These are phyloP conservation scores for Nannizziopsis arthrosporioides DNA, from an alignment of 2,329 filamentous ascomycete species.

Conservation along the genomic window DNA sequence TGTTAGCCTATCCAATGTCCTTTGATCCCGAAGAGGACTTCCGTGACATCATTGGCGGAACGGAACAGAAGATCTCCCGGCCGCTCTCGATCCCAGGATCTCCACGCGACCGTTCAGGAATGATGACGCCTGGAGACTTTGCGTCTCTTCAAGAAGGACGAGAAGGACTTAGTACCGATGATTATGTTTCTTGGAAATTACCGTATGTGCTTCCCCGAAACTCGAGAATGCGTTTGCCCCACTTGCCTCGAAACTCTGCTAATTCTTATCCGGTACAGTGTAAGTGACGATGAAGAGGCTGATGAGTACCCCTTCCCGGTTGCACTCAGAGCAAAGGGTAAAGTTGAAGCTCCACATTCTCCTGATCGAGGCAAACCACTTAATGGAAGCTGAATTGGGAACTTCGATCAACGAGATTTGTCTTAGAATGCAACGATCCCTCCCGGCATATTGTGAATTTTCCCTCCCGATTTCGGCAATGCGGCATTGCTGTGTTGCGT, in stretches of 20 bases:
- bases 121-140: constrained; percentile 99
- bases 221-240: background rate
- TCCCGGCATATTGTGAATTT: too few relatives aligned
- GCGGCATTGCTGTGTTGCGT: too few relatives aligned
- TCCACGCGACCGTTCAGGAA: constrained; percentile 76
- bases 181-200: constrained; percentile 96
- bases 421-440: background rate
- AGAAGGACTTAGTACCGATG: constrained; percentile 87
- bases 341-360: constrained; percentile 26
- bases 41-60: constrained; percentile 80
- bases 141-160: constrained; percentile 88
- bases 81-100: constrained; percentile 91
- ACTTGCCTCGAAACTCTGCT: constrained; percentile 22
- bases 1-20: constrained; percentile 66
- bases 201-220: constrained; percentile 56
- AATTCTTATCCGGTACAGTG: constrained; percentile 28
- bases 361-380: constrained; percentile 15
- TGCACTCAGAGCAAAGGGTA: constrained; percentile 45
- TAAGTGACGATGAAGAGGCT: constrained; percentile 82
- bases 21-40: constrained; percentile 68
- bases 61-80: constrained; percentile 88
- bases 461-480: background rate
- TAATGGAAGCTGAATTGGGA: background rate
- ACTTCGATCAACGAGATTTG: background rate
- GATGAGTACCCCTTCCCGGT: constrained; percentile 64